Conservation (phyloP, 2,329 filamentous ascomycete species). For the Biscogniauxia mediterranea region DNA sequence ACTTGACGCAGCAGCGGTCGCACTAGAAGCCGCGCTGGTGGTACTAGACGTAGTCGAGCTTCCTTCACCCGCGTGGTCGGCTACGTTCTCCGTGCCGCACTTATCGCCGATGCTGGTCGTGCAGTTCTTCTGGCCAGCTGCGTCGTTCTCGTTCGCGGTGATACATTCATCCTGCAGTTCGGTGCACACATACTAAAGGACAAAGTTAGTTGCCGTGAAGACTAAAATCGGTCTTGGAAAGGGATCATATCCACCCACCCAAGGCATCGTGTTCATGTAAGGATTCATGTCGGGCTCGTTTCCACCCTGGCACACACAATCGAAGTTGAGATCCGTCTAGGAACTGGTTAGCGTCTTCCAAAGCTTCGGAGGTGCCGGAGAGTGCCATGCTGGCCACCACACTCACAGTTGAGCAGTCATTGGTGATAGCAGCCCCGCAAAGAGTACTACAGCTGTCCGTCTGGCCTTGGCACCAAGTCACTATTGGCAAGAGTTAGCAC, state of each 20-base stretch:
- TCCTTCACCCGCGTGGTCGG: conserved; percentile 32
- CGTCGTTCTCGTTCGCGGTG: conserved; percentile 39
- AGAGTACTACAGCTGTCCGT: conserved; percentile 49
- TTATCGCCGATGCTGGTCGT: conserved; percentile 44
- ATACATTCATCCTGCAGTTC: conserved; percentile 50
- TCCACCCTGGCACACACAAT: conserved; percentile 50
- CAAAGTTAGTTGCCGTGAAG: conserved; percentile 15
- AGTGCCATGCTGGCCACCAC: conserved; percentile 6
- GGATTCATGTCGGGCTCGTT: conserved; percentile 51
- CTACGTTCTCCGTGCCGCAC: conserved; percentile 46
- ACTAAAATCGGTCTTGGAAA: not conserved
- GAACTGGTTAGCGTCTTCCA: conserved; percentile 10
- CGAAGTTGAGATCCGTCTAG: conserved; percentile 44
- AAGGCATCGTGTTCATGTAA: conserved; percentile 50
- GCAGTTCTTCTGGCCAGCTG: conserved; percentile 47
- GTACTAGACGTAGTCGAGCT: conserved; percentile 28
- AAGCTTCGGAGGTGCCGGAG: not conserved
- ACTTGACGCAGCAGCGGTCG: conserved; percentile 25
- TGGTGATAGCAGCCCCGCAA: conserved; percentile 41
- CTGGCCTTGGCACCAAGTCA: conserved; percentile 52
- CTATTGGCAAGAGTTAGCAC: conserved; percentile 29
- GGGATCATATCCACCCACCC: conserved; percentile 21
- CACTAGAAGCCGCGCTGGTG: conserved; percentile 27
- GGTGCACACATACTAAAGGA: conserved; percentile 48
- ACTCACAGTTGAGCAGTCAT: conserved; percentile 48